A percentile compares a stretch with the other conserved stretches of the same genome.
Conservation (phyloP, 306 rosid genomes). For the Castanea crenata region DNA sequence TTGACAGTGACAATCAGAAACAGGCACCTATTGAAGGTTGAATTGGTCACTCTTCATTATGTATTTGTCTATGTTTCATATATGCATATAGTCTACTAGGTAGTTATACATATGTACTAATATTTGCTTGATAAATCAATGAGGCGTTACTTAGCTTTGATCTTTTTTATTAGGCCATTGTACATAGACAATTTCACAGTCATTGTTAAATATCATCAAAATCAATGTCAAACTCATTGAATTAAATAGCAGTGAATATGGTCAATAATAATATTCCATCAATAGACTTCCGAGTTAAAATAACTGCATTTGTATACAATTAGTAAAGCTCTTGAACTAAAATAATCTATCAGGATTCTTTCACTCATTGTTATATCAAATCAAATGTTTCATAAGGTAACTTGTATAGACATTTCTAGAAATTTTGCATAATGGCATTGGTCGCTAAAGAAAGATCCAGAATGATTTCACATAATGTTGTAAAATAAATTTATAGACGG, state of each 20-base stretch:
- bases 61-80: neutral
- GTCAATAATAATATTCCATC: neutral
- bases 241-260: neutral
- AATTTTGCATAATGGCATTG: neutral
- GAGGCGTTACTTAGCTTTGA: neutral
- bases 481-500: neutral
- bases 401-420: neutral
- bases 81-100: slow-evolving; percentile 8
- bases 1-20: slow-evolving; percentile 33
- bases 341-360: neutral
- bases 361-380: too few species aligned
- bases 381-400: neutral
- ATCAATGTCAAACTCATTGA: neutral
- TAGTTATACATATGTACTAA: neutral
- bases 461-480: neutral
- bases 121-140: neutral
- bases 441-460: neutral
- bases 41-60: slow-evolving; percentile 13
- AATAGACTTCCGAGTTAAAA: neutral
- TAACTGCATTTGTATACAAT: neutral
- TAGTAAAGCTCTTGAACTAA: neutral
- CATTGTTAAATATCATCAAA: neutral
- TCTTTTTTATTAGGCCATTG: neutral
- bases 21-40: slow-evolving; percentile 52
- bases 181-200: neutral